Conservation (phyloP, 1,139 yeast species). For the Hanseniaspora gamundiae region DNA sequence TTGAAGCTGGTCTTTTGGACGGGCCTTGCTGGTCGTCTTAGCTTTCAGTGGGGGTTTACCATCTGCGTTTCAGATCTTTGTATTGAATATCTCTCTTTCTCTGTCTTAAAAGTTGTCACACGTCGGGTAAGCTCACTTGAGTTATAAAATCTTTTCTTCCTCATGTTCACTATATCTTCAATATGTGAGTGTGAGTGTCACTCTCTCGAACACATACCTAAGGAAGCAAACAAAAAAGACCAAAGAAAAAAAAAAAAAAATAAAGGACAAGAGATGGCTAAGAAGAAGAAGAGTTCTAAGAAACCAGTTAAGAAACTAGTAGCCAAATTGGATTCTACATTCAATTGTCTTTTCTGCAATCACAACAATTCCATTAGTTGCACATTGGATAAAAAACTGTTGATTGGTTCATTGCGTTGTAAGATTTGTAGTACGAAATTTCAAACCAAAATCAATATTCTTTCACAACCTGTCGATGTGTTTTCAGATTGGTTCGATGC, state of each 20-base stretch:
- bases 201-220: too few species aligned
- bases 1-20: too few species aligned
- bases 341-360: conserved; percentile 89
- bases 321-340: conserved; percentile 71
- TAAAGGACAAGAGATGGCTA: conserved; percentile 45
- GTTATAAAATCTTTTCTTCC: background rate
- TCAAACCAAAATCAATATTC: conserved; percentile 71
- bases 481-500: conserved; percentile 99
- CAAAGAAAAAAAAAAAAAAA: background rate
- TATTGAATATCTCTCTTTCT: too few species aligned
- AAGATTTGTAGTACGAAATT: conserved; percentile 92
- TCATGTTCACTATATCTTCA: too few species aligned
- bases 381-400: conserved; percentile 66
- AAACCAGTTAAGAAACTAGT: conserved; percentile 72
- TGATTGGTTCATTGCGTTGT: conserved; percentile 77
- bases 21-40: too few species aligned
- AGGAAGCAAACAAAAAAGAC: background rate
- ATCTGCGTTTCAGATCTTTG: too few species aligned
- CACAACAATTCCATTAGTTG: conserved; percentile 90
- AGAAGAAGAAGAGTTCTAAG: conserved; percentile 76
- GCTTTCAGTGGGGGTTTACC: too few species aligned
- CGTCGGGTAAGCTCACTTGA: too few species aligned
- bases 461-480: conserved; percentile 68
- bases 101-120: too few species aligned
- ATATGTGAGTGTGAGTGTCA: too few species aligned